phyloP scores from a whole-genome alignment of 2,329 filamentous ascomycete species.

The Aureobasidium namibiae region DNA sequence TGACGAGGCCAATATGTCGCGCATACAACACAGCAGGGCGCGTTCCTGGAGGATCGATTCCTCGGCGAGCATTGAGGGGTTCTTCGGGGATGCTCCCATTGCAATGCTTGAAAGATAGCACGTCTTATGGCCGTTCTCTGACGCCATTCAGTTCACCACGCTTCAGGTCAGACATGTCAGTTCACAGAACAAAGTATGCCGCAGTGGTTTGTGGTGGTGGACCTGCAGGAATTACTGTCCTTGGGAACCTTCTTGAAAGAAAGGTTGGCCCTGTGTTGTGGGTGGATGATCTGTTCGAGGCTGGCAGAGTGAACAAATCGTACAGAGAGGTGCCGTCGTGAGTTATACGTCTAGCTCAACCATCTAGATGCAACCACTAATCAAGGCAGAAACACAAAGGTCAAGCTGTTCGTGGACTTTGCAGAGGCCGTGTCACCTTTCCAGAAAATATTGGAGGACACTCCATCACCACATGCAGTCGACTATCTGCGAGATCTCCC shows the following conservation, averaged over 20 bases:
- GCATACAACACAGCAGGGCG: constrained; percentile 2
- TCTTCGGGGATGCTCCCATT: constrained; percentile 5
- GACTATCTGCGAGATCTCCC: constrained; percentile 45
- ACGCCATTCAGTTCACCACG: neutral
- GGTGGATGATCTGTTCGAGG: constrained; percentile 51
- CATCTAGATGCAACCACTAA: constrained; percentile 9
- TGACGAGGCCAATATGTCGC: neutral
- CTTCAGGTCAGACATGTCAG: constrained; percentile 14
- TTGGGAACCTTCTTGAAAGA: constrained; percentile 54
- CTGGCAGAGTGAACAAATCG: constrained; percentile 32
- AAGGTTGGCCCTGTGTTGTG: constrained; percentile 45
- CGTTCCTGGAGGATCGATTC: neutral
- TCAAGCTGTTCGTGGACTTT: constrained; percentile 50
- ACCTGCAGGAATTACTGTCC: constrained; percentile 50
- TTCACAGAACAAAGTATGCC: constrained; percentile 29
- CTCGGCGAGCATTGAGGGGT: constrained; percentile 6
- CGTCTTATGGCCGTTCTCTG: neutral
- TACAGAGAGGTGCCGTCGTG: constrained; percentile 54
- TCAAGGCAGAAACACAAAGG: constrained; percentile 47
- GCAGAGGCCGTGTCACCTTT: constrained; percentile 48
- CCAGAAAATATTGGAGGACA: constrained; percentile 40
- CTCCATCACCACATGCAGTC: constrained; percentile 46
- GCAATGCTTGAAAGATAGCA: neutral
- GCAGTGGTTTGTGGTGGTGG: constrained; percentile 53
- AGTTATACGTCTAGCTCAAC: constrained; percentile 13